Conservation (phyloP, 768 basidiomycete species). For the Pulveroboletus ravenelii region DNA sequence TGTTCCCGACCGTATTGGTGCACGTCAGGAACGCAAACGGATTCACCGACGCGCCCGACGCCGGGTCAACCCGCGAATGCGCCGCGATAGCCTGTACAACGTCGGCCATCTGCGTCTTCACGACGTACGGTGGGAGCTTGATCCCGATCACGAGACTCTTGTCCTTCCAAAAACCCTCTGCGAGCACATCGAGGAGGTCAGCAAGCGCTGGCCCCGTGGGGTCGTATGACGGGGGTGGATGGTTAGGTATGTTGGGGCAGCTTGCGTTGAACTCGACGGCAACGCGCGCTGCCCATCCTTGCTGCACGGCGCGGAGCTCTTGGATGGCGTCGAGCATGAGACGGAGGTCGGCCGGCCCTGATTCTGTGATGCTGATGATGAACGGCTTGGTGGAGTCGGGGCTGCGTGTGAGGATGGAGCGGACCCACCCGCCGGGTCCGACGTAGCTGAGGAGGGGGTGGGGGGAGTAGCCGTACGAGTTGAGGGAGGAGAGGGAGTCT, state of each 20-base stretch:
- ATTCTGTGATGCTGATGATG: constrained; percentile 75
- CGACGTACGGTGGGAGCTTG: constrained; percentile 75
- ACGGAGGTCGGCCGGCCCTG: constrained; percentile 45
- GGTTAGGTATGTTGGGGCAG: constrained; percentile 70
- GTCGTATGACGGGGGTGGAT: constrained; percentile 65
- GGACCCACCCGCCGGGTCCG: constrained; percentile 44
- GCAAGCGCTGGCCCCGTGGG: constrained; percentile 38
- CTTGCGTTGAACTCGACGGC: constrained; percentile 81
- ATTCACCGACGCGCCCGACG: constrained; percentile 24
- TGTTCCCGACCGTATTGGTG: constrained; percentile 76
- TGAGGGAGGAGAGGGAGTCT: constrained; percentile 56
- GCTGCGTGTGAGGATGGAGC: constrained; percentile 36
- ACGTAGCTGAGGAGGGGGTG: constrained; percentile 65
- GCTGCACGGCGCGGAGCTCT: constrained; percentile 40
- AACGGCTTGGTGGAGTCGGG: constrained; percentile 51
- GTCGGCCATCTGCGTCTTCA: constrained; percentile 53
- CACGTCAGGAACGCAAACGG: constrained; percentile 74
- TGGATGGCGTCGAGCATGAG: constrained; percentile 61
- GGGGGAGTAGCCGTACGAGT: constrained; percentile 87
- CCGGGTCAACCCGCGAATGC: constrained; percentile 29
- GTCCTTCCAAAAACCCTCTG: constrained; percentile 46
- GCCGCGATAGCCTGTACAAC: constrained; percentile 44
- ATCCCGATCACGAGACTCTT: constrained; percentile 61
- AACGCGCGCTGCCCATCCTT: constrained; percentile 40
- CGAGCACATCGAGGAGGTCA: constrained; percentile 53